phyloP scores from a whole-genome alignment of 805 yeast genomes.

The Candida suzukii region DNA sequence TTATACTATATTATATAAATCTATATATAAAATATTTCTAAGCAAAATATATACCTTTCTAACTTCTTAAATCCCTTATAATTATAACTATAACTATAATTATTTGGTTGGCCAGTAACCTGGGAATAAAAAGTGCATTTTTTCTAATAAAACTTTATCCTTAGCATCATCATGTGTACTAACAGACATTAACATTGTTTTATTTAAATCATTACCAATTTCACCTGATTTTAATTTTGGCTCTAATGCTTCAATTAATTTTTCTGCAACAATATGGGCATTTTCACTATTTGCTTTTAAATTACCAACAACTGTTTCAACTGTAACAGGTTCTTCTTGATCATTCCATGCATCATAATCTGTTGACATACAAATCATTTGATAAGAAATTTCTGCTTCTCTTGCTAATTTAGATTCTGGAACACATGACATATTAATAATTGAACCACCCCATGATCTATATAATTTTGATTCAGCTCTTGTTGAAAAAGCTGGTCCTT shows the following conservation, averaged over 20 bases:
- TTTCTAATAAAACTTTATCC: conserved; percentile 62
- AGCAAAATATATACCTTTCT: no score
- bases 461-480: conserved; percentile 92
- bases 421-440: conserved; percentile 92
- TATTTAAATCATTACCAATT: conserved; percentile 65
- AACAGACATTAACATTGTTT: conserved; percentile 74
- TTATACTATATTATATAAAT: no score
- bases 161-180: conserved; percentile 72
- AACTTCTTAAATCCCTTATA: no score
- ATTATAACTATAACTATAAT: no score
- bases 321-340: conserved; percentile 92
- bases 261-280: conserved; percentile 72
- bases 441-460: conserved; percentile 84
- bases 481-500: conserved; percentile 96
- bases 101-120: conserved; percentile 64
- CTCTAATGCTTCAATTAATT: conserved; percentile 61
- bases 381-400: conserved; percentile 95
- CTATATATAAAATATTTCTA: no score
- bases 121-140: conserved; percentile 84
- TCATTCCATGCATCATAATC: conserved; percentile 99
- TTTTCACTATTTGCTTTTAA: conserved; percentile 80
- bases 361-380: conserved; percentile 98
- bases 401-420: conserved; percentile 98
- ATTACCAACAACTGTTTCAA: conserved; percentile 93
- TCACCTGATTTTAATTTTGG: conserved; percentile 49